Evolutionary conservation across 768 basidiomycete genomes (phyloP), one percentile per base, ranked within the genome.

Genomic region (Phaeotremella fagi): DNA sequence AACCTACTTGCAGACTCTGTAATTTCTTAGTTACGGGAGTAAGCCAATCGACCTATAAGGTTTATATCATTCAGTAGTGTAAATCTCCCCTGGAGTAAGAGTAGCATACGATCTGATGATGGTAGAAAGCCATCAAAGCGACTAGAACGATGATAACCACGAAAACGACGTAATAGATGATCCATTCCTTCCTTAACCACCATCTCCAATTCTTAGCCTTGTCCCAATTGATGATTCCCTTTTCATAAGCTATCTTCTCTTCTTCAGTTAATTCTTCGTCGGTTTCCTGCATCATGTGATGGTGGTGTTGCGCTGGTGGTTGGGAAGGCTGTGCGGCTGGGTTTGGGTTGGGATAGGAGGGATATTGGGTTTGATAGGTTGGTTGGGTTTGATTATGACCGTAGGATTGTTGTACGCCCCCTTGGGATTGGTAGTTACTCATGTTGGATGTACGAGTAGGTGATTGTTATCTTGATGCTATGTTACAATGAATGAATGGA

Each of bases 11-110:
- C 16, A 59, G 11, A 6, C n/a, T 68, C 57, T 83, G 79, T 59
- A 88, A 70, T 80, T 80, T 82, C 24, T 77, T 76, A 0, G 85
- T 82, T 9, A 80, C 79, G 0, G 86, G 86, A 22, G 79, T 81
- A 33, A 89, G 76, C 80, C 80, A 81, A n/a, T 80, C 50, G 7
- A 89, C 82, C 38, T 41, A 54, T n/a, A n/a, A n/a, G 29, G 66
- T 65, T 61, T 66, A 45, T 20, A 48, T n/a, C 3, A 33, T 36
- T 33, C n/a, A n/a, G 31, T 33, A 7, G 31, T 16, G 31, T 33
- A 33, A 33, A 33, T 16, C 31, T 33, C 31, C 31, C 9, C 31
- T 16, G 31, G 16, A 33, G 31, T 20, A 12, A 7, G n/a, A 18
- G 20, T 23, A 9, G 55, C 57, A 52, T 50, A 63, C 61, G 52